Evolutionary conservation across 306 rosid species (phyloP).

Genomic region (Fagus sylvatica): DNA sequence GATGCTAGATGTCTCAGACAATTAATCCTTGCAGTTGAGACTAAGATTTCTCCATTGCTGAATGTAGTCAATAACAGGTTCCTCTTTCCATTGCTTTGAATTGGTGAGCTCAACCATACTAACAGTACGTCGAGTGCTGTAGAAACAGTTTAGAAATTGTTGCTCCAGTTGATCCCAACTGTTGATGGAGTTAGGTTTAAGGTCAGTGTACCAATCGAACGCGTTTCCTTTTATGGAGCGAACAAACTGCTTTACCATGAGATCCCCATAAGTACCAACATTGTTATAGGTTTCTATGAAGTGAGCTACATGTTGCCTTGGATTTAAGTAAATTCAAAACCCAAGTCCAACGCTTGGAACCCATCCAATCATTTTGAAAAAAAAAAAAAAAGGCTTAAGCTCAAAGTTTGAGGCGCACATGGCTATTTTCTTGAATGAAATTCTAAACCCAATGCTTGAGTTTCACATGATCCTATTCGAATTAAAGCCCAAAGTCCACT

Average conservation of each 20-base stretch:
- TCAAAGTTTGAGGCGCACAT: too few species aligned
- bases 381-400: too few species aligned
- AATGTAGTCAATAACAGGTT: background rate
- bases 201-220: background rate
- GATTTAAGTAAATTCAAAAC: too few species aligned
- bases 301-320: too few species aligned
- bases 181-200: background rate
- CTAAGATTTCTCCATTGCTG: background rate
- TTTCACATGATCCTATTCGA: too few species aligned
- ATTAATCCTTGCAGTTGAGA: background rate
- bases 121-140: background rate
- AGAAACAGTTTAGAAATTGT: background rate
- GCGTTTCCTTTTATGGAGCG: background rate
- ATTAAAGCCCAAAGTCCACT: too few species aligned
- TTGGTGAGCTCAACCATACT: background rate
- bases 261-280: background rate
- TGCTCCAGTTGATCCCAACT: background rate
- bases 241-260: background rate
- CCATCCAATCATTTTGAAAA: too few species aligned
- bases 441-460: too few species aligned
- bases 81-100: background rate
- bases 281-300: background rate
- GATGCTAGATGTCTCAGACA: background rate
- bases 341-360: too few species aligned
- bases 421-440: too few species aligned